Base-by-base conservation (phyloP, 148 eudicot genomes). In the Dysphania ambrosioides region DNA sequence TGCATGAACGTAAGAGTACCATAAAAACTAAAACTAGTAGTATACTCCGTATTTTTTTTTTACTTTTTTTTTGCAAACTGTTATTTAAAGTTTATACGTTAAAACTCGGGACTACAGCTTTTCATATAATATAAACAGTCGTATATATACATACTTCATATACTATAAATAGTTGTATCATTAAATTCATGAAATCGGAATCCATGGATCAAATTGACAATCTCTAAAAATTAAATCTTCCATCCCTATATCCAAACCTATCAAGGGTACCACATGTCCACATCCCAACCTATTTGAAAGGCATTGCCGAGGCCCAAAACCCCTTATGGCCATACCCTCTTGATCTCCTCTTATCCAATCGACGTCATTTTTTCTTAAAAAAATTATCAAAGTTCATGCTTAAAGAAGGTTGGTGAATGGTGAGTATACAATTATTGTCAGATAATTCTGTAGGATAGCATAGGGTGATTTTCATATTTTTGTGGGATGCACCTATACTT, bases 261-360 rank as follows among this genome's bases (percentile, higher is more conserved):
- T 10, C 12, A 41, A 15, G 9, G 12, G 47, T 41, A 47, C 21
- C 16, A 21, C 8, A 53, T 53, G n/a, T n/a, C n/a, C n/a, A n/a
- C n/a, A n/a, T n/a, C n/a, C 57, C 10, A 53, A 53, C 57, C 57
- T 53, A 53, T 21, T 53, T n/a, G n/a, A 21, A 53, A 53, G 19
- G 19, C 23, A 53, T 19, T 53, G 57, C 57, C 5, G 23, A 0
- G 23, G 23, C 9, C 21, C 23, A 53, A 65, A 9, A 15, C 12
- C 23, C 23, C 41, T 47, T 62, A 31, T 30, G 42, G 0, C 47
- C 47, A 65, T 36, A 65, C 44, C 44, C 26, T 65, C 13, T 35
- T 32, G 68, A 66, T 66, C 51, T 67, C 21, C 31, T 67, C 51
- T 67, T 40, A 24, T 67, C 53, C 71, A 40, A 67, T 26, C 32